phyloP scores from a whole-genome alignment of 768 basidiomycete genomes.

The Amanita rubescens region DNA sequence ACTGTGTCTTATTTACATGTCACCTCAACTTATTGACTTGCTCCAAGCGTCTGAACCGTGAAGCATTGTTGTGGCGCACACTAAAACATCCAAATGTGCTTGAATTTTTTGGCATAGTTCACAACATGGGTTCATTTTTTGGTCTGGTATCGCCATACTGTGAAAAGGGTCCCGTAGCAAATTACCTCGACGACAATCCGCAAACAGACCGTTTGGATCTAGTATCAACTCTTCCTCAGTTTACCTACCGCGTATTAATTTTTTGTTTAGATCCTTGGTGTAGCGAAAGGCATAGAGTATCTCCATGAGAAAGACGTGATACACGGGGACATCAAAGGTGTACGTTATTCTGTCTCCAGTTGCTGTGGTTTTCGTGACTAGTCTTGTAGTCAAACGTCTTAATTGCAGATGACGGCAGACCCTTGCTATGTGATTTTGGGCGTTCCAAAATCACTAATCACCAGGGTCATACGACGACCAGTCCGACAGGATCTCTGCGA shows the following conservation, averaged over 20 bases:
- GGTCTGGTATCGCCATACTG: conserved; percentile 66
- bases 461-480: conserved; percentile 30
- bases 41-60: conserved; percentile 46
- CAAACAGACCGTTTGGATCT: neutral
- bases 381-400: conserved; percentile 47
- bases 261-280: conserved; percentile 11
- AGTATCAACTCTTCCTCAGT: conserved; percentile 30
- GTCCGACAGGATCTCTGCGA: conserved; percentile 39
- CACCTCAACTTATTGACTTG: neutral
- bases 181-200: conserved; percentile 32
- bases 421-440: conserved; percentile 58
- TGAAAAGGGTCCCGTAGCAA: conserved; percentile 46
- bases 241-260: neutral
- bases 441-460: conserved; percentile 47
- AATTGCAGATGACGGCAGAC: conserved; percentile 40
- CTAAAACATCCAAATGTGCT: conserved; percentile 49
- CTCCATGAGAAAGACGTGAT: conserved; percentile 49
- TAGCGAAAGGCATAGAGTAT: conserved; percentile 51
- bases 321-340: conserved; percentile 59
- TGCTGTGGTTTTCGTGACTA: neutral
- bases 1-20: conserved; percentile 16
- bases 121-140: conserved; percentile 36
- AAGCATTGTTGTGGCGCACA: conserved; percentile 51
- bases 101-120: conserved; percentile 47
- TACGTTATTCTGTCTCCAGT: conserved; percentile 16